Percentiles rank a stretch among this genome's conserved stretches.
phyloP scores from a whole-genome alignment of 768 basidiomycete genomes.

The Phlegmacium glaucopus region DNA sequence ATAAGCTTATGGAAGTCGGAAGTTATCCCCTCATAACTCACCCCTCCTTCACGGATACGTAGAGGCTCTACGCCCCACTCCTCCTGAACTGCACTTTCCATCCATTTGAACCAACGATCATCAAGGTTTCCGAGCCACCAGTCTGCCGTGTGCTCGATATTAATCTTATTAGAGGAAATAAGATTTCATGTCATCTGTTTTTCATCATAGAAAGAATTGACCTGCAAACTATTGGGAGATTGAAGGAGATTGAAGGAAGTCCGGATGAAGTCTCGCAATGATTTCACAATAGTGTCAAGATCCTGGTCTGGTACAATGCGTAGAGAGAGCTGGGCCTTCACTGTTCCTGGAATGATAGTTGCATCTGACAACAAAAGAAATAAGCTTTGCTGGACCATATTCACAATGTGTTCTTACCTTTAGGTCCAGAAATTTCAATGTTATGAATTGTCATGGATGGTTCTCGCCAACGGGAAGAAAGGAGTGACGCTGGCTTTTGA shows the following conservation, averaged over 20 bases:
- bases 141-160: constrained; percentile 79
- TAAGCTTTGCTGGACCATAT: not conserved
- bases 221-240: constrained; percentile 73
- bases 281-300: constrained; percentile 60
- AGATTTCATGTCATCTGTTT: not conserved
- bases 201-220: constrained; percentile 26
- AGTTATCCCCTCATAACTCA: constrained; percentile 31
- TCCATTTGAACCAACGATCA: constrained; percentile 80
- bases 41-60: constrained; percentile 91
- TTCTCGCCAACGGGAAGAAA: constrained; percentile 83
- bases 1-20: constrained; percentile 5
- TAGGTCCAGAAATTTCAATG: constrained; percentile 77
- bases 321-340: constrained; percentile 82
- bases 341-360: constrained; percentile 85
- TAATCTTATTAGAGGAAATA: constrained; percentile 46
- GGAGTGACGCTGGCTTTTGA: constrained; percentile 58
- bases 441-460: constrained; percentile 89
- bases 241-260: constrained; percentile 53
- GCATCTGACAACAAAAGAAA: constrained; percentile 44
- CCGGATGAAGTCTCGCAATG: constrained; percentile 57
- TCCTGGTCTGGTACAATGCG: constrained; percentile 95
- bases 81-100: constrained; percentile 77
- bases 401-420: constrained; percentile 47
- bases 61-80: constrained; percentile 89
- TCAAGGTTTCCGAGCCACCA: constrained; percentile 96